Evolutionary conservation across 2,329 filamentous ascomycete species (phyloP), one percentile per base, ranked within the genome.

Genomic region (Cladosporium sp.): DNA sequence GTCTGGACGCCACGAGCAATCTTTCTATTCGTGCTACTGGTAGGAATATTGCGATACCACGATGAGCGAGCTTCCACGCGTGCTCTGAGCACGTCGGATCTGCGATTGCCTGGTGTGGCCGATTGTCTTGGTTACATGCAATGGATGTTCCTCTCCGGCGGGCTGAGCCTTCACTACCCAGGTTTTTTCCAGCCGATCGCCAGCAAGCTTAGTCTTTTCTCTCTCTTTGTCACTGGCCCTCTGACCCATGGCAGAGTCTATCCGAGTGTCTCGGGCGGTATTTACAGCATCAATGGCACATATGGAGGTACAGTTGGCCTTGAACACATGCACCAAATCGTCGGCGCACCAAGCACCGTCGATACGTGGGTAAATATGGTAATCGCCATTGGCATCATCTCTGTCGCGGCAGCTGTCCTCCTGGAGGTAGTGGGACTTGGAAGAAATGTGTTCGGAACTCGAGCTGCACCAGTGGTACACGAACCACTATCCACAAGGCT

Each of bases 271-370:
- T 28, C 21, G 8, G 51, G 47, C n/a, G 61, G 61, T 6, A 64
- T 64, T 4, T 57, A 57, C 61, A 44, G 24, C 7, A 64, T 64
- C 61, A 64, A 64, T 24, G 61, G 61, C 26, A 64, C 61, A 1
- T 64, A 57, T 34, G 61, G 61, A 32, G 61, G 61, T 18, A 64
- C 61, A 2, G 44, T 26, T 7, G 61, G 61, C n/a, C 24, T 64
- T 7, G 61, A 64, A 6, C 61, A 64, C 38, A 64, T 64, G 51
- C 61, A 64, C 38, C 61, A 64, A 18, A 64, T 64, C n/a, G 61
- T 64, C 15, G 61, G 61, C 24, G 61, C 61, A 28, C 61, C 61
- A 1, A 41, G 34, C 11, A 64, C 61, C 4, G 18, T 57, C 2
- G 49, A 47, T 26, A 64, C 61, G 4, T 64, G 61, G 61, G 26